A percentile compares a stretch with the other conserved stretches of the same genome.
Evolutionary conservation across 1,139 yeast species (phyloP).

Genomic region (Lodderomyces elongisporus): DNA sequence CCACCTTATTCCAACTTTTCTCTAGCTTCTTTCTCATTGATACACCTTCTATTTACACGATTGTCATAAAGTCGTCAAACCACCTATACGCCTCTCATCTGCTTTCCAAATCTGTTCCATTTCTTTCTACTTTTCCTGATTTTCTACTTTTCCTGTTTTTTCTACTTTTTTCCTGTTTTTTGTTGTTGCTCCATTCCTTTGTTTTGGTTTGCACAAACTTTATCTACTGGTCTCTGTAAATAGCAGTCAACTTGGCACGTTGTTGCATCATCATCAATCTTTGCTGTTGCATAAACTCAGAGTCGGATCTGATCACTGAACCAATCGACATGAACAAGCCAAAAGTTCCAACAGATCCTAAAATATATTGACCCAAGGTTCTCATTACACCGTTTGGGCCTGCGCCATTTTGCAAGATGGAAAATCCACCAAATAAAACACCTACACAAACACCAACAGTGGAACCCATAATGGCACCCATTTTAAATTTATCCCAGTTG

Average conservation of each 20-base stretch:
- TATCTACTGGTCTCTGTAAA: slow-evolving; percentile 22
- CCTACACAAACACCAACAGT: slow-evolving; percentile 97
- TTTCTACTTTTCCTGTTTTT: no score
- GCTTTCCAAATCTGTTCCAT: no score
- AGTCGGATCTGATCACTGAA: slow-evolving; percentile 81
- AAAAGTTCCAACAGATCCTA: slow-evolving; percentile 95
- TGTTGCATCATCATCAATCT: slow-evolving; percentile 34
- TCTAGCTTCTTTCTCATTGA: no score
- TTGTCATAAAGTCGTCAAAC: no score
- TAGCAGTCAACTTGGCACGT: slow-evolving; percentile 31
- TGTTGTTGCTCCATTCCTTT: no score
- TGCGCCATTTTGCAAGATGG: slow-evolving; percentile 88
- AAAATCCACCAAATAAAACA: slow-evolving; percentile 87
- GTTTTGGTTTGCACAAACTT: slow-evolving; percentile 2
- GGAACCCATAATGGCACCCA: slow-evolving; percentile 97
- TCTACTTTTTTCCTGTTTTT: no score
- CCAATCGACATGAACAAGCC: slow-evolving; percentile 96
- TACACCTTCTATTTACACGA: no score
- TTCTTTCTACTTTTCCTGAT: no score
- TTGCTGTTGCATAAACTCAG: slow-evolving; percentile 41
- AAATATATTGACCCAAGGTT: slow-evolving; percentile 92
- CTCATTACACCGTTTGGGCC: slow-evolving; percentile 99
- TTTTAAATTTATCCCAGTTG: slow-evolving; percentile 90
- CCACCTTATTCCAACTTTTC: no score
- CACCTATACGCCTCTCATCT: no score